Evolutionary conservation across 164 flowering plant genomes (phyloP).

Genomic region (Vitis riparia): DNA sequence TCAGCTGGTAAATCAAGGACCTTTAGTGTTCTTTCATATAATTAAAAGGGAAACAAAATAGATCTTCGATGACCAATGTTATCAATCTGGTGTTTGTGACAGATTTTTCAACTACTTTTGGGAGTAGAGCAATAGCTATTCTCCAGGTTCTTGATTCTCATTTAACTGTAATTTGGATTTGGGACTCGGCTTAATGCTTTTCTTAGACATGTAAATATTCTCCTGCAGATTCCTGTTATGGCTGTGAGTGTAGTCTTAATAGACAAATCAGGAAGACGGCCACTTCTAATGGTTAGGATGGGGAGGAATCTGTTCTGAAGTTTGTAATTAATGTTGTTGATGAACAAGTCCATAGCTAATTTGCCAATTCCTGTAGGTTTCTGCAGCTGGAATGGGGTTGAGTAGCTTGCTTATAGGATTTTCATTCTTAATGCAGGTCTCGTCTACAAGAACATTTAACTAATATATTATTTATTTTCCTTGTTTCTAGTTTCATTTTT

Average conservation of each 20-base stretch:
- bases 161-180: neutral
- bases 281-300: neutral
- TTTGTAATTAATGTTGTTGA: too few relatives aligned
- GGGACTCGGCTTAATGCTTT: neutral
- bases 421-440: neutral
- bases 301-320: too few relatives aligned
- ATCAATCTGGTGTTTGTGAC: neutral
- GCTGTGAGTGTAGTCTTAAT: neutral
- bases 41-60: neutral
- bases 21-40: too few relatives aligned
- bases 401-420: neutral
- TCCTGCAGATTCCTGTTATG: neutral
- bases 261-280: constrained; percentile 1
- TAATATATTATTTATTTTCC: neutral
- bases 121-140: neutral
- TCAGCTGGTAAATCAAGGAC: neutral
- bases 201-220: neutral
- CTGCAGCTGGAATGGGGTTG: constrained; percentile 5
- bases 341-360: too few relatives aligned
- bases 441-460: neutral
- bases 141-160: neutral
- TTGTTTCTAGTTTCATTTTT: too few relatives aligned
- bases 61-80: neutral
- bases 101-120: neutral
- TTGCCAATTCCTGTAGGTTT: neutral